Evolutionary conservation across 2,329 filamentous ascomycete genomes (phyloP).

Genomic region (Colletotrichum orchidophilum): DNA sequence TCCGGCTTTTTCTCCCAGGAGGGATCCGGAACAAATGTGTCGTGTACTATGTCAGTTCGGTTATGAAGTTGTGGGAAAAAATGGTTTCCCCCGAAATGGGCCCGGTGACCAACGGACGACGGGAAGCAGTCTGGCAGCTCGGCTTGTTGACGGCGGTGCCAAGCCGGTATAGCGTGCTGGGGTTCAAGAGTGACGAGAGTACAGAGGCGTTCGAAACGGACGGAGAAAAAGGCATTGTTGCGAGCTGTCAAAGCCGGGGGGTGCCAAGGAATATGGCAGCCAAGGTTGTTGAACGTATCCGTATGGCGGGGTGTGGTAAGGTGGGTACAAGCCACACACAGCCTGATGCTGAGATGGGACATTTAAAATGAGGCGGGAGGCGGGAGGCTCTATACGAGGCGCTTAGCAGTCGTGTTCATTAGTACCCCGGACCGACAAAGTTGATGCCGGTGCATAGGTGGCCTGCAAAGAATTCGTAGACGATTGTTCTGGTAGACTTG

Average conservation of each 20-base stretch:
- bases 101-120: not conserved
- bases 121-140: slow-evolving; percentile 1
- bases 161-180: slow-evolving; percentile 11
- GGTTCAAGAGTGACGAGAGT: not conserved
- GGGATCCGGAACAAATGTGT: not conserved
- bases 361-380: slow-evolving; percentile 19
- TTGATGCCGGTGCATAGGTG: not conserved
- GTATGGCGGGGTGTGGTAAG: not conserved
- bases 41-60: not conserved
- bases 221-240: slow-evolving; percentile 19
- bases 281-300: not conserved
- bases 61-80: not conserved
- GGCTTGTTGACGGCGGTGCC: slow-evolving; percentile 6
- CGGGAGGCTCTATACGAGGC: slow-evolving; percentile 24
- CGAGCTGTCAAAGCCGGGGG: slow-evolving; percentile 15
- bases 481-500: not conserved
- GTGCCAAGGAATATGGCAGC: not conserved
- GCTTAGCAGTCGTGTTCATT: slow-evolving; percentile 8
- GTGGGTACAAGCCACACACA: slow-evolving; percentile 21
- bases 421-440: not conserved
- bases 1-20: not conserved
- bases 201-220: slow-evolving; percentile 12
- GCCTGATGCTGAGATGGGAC: slow-evolving; percentile 17
- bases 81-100: not conserved
- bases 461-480: not conserved